Evolutionary conservation across 352 stramenopile species (phyloP).

Genomic region (Phytophthora vignae): DNA sequence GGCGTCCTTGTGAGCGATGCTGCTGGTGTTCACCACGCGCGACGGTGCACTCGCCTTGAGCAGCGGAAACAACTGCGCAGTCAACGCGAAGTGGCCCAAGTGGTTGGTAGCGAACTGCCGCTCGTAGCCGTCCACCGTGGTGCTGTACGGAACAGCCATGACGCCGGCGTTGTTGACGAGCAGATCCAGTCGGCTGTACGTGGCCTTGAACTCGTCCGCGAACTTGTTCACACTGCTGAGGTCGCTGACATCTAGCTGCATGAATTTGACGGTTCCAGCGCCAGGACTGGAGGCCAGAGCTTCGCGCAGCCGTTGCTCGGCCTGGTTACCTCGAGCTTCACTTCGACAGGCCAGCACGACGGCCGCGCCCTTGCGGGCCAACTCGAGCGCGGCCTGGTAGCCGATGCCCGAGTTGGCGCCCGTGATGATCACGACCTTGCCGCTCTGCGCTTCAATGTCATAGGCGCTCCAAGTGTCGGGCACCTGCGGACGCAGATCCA

Average conservation of each 20-base stretch:
- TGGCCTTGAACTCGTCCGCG: slow-evolving; percentile 37
- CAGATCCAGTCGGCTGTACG: slow-evolving; percentile 49
- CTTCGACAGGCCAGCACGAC: slow-evolving; percentile 50
- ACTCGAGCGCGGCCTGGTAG: slow-evolving; percentile 17
- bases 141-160: slow-evolving; percentile 22
- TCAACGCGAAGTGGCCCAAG: slow-evolving; percentile 48
- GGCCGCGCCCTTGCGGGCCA: slow-evolving; percentile 23
- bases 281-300: slow-evolving; percentile 7
- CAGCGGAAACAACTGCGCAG: slow-evolving; percentile 47
- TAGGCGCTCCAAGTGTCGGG: background rate
- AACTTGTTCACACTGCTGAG: slow-evolving; percentile 57
- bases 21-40: slow-evolving; percentile 44
- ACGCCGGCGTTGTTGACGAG: slow-evolving; percentile 40
- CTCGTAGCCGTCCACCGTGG: slow-evolving; percentile 35
- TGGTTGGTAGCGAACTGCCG: slow-evolving; percentile 42
- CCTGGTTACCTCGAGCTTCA: slow-evolving; percentile 28
- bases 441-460: background rate
- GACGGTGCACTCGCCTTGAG: slow-evolving; percentile 38
- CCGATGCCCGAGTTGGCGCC: slow-evolving; percentile 36
- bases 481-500: background rate
- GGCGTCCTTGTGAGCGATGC: slow-evolving; percentile 36
- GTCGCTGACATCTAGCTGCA: slow-evolving; percentile 55
- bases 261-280: slow-evolving; percentile 52
- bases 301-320: slow-evolving; percentile 27
- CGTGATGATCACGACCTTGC: slow-evolving; percentile 35